Percentiles rank a stretch among this genome's conserved stretches.
Conservation (phyloP, 2,329 filamentous ascomycete genomes). For the Elsinoe fawcettii region DNA sequence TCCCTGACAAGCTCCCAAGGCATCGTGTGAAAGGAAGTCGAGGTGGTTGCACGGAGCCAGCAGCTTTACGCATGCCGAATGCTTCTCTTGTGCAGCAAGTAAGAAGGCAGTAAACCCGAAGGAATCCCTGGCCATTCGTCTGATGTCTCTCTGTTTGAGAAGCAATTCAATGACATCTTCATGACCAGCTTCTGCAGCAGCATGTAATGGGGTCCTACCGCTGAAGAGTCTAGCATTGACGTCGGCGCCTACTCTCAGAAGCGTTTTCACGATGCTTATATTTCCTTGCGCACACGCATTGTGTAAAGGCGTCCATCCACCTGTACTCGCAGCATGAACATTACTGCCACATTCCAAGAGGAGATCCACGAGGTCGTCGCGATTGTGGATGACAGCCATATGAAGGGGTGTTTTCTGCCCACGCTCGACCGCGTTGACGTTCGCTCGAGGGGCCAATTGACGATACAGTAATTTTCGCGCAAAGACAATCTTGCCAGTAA, state of each 20-base stretch:
- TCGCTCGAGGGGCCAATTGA: constrained; percentile 18
- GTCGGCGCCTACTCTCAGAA: constrained; percentile 15
- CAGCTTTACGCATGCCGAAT: constrained; percentile 35
- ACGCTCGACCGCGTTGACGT: constrained; percentile 16
- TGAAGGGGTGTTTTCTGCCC: constrained; percentile 20
- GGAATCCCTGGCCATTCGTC: constrained; percentile 34
- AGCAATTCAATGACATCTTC: constrained; percentile 21
- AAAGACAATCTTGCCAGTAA: constrained; percentile 22
- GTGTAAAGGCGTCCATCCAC: constrained; percentile 24
- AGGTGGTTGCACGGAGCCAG: constrained; percentile 36
- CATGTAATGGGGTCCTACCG: constrained; percentile 23
- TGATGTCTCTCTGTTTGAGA: constrained; percentile 25
- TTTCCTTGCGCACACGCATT: constrained; percentile 20
- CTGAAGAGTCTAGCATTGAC: constrained; percentile 7
- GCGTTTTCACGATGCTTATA: constrained; percentile 24
- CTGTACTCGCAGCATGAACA: constrained; percentile 20
- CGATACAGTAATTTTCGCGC: constrained; percentile 20
- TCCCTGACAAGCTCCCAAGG: constrained; percentile 25
- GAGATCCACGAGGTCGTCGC: constrained; percentile 17
- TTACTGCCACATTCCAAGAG: constrained; percentile 17
- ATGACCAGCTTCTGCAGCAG: constrained; percentile 25
- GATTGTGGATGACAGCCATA: constrained; percentile 18
- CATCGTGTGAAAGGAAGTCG: constrained; percentile 30
- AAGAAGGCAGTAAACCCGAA: constrained; percentile 40
- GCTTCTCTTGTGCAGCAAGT: constrained; percentile 34